Evolutionary conservation across 345 rosid genomes (phyloP), one percentile per base, ranked within the genome.

Genomic region (Boechera retrofracta): DNA sequence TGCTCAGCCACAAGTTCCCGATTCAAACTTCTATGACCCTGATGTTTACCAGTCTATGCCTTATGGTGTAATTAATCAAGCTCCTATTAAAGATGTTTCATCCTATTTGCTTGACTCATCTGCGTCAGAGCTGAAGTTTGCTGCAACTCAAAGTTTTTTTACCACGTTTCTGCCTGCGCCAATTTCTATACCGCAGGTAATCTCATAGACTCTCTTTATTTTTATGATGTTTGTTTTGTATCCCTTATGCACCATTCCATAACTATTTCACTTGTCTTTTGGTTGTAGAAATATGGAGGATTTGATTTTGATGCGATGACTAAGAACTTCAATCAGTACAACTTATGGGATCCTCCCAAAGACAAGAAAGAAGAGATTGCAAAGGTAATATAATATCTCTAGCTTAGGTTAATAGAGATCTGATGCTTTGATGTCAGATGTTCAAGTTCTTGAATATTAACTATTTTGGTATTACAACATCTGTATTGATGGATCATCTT

Each of bases 261-360:
- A 41, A 53, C 9, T 63, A 16, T 52, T 7, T 18, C 33, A 28
- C 16, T 66, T 77, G 41, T 64, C 35, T 55, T 35, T 62, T 79
- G 64, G 24, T 69, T 77, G 10, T 77, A 45, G 77, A 82, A 44
- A 29, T 52, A 77, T 31, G 86, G 77, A 72, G 83, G 78, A 73
- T 77, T 80, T 72, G 79, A 76, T 71, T 85, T 77, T 81, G 83
- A 79, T 67, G 80, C 83, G 39, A 82, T 83, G 88, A 83, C 76
- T 69, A 85, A 86, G 73, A 85, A 82, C 75, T 76, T 82, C 67
- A 80, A 69, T 24, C 82, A 85, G 81, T 86, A 81, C 74, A 74
- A 82, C 56, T 52, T 83, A 29, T 86, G 92, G 90, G 82, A 64
- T 60, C 58, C 70, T 70, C 6, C 6, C 48, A 74, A 79, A 18